Evolutionary conservation across 148 eudicot genomes (phyloP), one percentile per base, ranked within the genome.

Genomic region (Fallopia convolvulus): DNA sequence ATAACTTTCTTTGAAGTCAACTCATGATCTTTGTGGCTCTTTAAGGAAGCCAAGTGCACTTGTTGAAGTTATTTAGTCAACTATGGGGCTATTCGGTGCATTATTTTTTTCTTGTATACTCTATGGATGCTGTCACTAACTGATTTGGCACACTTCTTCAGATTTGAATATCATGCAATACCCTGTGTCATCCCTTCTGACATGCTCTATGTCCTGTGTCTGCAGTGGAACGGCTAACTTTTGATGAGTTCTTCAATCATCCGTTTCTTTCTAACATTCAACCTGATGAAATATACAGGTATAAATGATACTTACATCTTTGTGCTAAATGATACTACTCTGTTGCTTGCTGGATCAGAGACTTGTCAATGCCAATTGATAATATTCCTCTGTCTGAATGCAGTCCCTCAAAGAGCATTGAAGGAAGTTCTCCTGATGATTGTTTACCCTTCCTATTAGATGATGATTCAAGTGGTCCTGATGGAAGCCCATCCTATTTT

Each of bases 171-270:
- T 23, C 21, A 30, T 49, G 56, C 60, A 11, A 74, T 74, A 36
- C 63, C 36, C 70, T 4, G 36, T 33, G 42, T 76, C 66, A 66
- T 71, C 78, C 46, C 73, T 71, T 49, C 41, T 77, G 39, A 78
- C 72, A 8, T 40, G 47, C 68, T 44, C 53, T 33, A 39, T 76
- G 71, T 81, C 65, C 52, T 66, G 78, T 66, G 21, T 79, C 13
- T 75, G 72, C 91, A 94, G 98, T 94, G 81, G 98, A 94, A 78
- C 88, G 98, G 21, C 81, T 94, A 79, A 92, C 97, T 75, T 94
- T 92, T 82, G 98, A 90, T 77, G 98, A 94, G 82, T 94, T 94
- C 82, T 94, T 94, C 81, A 92, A 87, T 83, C 98, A 94, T 78
- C 91, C 95, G 46, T 94, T 89, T 87, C 85, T 94, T 49, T 82